A percentile compares a stretch with the other conserved stretches of the same genome.
These are phyloP conservation scores for Toxicodendron radicans DNA, from an alignment of 345 rosid genomes.

Conservation along the genomic window DNA sequence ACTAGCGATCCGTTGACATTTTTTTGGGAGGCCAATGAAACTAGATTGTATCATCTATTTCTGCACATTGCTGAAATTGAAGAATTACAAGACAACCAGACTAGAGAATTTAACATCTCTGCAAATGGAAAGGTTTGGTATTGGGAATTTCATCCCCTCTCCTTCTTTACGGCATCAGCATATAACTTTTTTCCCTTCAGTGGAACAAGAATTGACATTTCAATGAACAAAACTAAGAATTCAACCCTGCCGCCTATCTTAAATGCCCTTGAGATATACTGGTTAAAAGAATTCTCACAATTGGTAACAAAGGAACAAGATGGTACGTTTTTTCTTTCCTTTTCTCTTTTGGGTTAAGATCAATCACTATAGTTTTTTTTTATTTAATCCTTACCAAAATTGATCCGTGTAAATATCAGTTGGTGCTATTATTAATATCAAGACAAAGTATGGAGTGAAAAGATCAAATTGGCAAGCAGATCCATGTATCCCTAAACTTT, in stretches of 20 bases:
- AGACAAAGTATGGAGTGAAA: constrained; percentile 32
- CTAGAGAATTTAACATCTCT: constrained; percentile 31
- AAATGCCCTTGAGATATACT: neutral
- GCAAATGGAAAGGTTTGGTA: constrained; percentile 21
- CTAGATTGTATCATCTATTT: constrained; percentile 12
- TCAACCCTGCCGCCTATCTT: neutral
- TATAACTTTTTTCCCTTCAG: too few relatives aligned
- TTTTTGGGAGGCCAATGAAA: neutral
- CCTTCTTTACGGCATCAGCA: neutral
- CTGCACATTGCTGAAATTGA: constrained; percentile 44
- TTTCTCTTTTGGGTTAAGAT: too few relatives aligned
- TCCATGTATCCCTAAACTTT: constrained; percentile 44
- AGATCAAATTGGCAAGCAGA: constrained; percentile 49
- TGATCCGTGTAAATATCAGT: constrained; percentile 18
- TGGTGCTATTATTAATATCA: constrained; percentile 38
- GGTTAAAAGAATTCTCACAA: neutral
- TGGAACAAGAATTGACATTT: too few relatives aligned
- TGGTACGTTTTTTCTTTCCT: neutral
- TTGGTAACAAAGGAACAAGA: neutral
- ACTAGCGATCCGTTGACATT: constrained; percentile 4
- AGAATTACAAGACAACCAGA: constrained; percentile 27
- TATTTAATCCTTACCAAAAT: neutral
- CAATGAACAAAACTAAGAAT: constrained; percentile 19
- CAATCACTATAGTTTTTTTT: too few relatives aligned
- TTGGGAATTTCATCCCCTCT: neutral